Conservation (phyloP, 257 asterid species). For the Galeopsis tetrahit region DNA sequence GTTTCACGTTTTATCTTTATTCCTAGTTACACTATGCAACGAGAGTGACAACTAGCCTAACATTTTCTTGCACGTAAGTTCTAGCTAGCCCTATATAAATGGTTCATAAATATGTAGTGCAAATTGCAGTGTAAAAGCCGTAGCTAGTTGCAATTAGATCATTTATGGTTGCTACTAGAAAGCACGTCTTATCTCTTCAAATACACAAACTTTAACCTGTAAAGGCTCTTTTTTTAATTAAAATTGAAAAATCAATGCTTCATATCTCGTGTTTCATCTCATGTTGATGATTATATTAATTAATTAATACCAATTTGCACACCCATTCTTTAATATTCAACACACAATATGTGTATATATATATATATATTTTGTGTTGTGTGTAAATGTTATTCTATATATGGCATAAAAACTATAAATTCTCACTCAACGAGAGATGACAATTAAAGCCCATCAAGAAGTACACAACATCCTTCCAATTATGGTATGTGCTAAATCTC, state of each 20-base stretch:
- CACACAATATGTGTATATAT: slow-evolving; percentile 27
- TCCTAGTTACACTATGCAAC: no score
- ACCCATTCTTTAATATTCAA: background rate
- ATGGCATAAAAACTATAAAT: background rate
- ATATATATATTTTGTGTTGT: background rate
- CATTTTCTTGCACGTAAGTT: background rate
- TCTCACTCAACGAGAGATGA: slow-evolving; percentile 9
- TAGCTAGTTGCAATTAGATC: slow-evolving; percentile 34
- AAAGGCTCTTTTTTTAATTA: slow-evolving; percentile 36
- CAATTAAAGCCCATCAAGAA: slow-evolving; percentile 22
- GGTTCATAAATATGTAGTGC: slow-evolving; percentile 31
- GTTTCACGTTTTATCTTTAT: no score
- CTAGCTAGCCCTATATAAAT: no score
- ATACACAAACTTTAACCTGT: slow-evolving; percentile 31
- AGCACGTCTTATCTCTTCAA: slow-evolving; percentile 34
- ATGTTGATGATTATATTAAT: slow-evolving; percentile 19
- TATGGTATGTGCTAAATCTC: slow-evolving; percentile 35
- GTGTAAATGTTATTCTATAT: background rate
- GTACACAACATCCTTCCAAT: slow-evolving; percentile 20
- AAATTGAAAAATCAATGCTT: slow-evolving; percentile 27
- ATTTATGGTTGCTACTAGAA: slow-evolving; percentile 42
- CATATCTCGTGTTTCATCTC: slow-evolving; percentile 28
- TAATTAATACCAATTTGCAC: background rate
- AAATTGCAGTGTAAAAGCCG: slow-evolving; percentile 34
- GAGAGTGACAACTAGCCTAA: background rate